These are phyloP conservation scores for Meripilus lineatus DNA, from an alignment of 1,284 basidiomycete species.

Conservation along the genomic window DNA sequence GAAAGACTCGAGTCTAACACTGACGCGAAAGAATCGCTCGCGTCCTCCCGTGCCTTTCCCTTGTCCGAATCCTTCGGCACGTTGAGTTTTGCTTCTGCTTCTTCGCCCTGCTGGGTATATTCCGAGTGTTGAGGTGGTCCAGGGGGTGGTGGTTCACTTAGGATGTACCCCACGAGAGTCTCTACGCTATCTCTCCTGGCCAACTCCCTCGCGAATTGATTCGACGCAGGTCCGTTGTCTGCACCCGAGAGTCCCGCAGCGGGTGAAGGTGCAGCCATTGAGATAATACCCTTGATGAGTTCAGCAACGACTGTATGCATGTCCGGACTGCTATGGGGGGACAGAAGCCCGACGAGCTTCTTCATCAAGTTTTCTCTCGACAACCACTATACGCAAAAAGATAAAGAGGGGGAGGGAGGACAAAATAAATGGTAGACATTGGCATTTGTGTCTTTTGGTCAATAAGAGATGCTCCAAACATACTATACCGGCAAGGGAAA, in stretches of 20 bases:
- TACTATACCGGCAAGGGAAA: conserved; percentile 28
- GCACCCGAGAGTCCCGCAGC: conserved; percentile 59
- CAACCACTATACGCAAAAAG: conserved; percentile 65
- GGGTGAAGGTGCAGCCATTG: conserved; percentile 88
- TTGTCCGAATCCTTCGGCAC: conserved; percentile 16
- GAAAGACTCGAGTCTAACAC: conserved; percentile 12
- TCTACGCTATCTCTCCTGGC: conserved; percentile 72
- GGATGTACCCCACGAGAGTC: conserved; percentile 77
- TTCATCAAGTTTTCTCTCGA: conserved; percentile 83
- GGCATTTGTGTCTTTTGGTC: no score
- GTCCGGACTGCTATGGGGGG: conserved; percentile 73
- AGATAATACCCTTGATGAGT: conserved; percentile 92
- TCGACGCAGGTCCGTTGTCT: conserved; percentile 72
- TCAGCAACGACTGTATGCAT: conserved; percentile 89
- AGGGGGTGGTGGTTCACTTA: conserved; percentile 53
- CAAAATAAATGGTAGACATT: no score
- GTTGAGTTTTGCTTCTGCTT: conserved; percentile 13
- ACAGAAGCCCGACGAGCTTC: conserved; percentile 78
- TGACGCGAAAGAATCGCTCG: no score
- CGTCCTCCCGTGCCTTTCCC: conserved; percentile 12
- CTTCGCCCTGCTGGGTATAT: conserved; percentile 13
- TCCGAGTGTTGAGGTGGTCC: conserved; percentile 13
- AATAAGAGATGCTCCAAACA: no score
- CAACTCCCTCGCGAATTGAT: conserved; percentile 88
- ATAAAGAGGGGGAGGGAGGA: no score